phyloP scores from a whole-genome alignment of 2,329 filamentous ascomycete species.

The Alternaria sp. region DNA sequence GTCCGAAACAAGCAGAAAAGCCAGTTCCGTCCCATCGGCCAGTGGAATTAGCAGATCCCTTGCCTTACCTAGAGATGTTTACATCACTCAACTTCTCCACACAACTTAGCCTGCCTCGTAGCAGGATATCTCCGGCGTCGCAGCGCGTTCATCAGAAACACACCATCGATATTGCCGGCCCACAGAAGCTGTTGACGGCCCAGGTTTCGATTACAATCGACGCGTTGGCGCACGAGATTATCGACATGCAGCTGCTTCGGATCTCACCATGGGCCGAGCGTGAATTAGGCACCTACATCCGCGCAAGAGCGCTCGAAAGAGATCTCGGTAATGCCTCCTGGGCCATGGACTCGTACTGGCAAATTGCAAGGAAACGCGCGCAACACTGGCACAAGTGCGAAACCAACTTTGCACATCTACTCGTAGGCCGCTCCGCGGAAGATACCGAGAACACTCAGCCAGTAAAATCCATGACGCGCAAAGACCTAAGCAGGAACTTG shows the following conservation, averaged over 20 bases:
- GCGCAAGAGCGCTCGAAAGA: slow-evolving; percentile 50
- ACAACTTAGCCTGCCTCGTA: slow-evolving; percentile 50
- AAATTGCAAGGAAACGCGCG: slow-evolving; percentile 67
- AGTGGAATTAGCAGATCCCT: slow-evolving; percentile 70
- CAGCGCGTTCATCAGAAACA: slow-evolving; percentile 52
- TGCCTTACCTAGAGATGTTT: slow-evolving; percentile 76
- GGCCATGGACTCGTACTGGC: slow-evolving; percentile 75
- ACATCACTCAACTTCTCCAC: slow-evolving; percentile 72
- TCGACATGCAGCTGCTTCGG: slow-evolving; percentile 62
- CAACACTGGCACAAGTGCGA: slow-evolving; percentile 69
- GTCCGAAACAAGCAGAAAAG: slow-evolving; percentile 37
- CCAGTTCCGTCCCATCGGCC: slow-evolving; percentile 69
- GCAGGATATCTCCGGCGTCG: slow-evolving; percentile 20
- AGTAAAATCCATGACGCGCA: slow-evolving; percentile 43
- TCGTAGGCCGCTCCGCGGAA: slow-evolving; percentile 22
- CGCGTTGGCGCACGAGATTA: slow-evolving; percentile 56
- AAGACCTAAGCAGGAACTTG: slow-evolving; percentile 61
- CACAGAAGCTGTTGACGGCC: slow-evolving; percentile 66
- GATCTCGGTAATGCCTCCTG: slow-evolving; percentile 70
- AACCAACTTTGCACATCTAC: slow-evolving; percentile 53
- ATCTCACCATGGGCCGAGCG: slow-evolving; percentile 67
- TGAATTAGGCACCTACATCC: slow-evolving; percentile 67
- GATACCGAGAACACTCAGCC: slow-evolving; percentile 34
- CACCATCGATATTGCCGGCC: slow-evolving; percentile 61
- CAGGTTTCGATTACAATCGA: slow-evolving; percentile 66